These are phyloP conservation scores for Kwoniella mangroviensis DNA, from an alignment of 768 basidiomycete genomes.

Conservation along the genomic window DNA sequence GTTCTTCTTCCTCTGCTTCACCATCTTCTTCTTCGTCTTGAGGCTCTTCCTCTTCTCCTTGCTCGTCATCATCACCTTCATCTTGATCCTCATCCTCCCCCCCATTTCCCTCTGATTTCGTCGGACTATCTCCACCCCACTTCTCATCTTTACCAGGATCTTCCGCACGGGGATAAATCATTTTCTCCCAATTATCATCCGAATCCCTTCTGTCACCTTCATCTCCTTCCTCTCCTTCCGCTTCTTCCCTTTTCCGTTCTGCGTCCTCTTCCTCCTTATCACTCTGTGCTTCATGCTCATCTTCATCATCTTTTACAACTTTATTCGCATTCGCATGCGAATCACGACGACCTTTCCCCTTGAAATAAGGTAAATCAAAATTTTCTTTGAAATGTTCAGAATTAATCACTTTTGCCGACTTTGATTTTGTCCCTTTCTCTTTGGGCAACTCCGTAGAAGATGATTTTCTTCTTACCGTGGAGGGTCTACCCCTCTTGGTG, in stretches of 20 bases:
- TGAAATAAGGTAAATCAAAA: constrained; percentile 39
- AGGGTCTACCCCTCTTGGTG: neutral
- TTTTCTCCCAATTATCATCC: constrained; percentile 20
- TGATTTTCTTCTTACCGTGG: neutral
- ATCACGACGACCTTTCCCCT: neutral
- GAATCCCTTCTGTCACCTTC: neutral
- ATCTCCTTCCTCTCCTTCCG: constrained; percentile 6
- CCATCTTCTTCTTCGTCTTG: constrained; percentile 44
- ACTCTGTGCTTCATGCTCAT: neutral
- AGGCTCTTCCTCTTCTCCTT: constrained; percentile 61
- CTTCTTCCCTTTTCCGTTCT: neutral
- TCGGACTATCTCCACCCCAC: constrained; percentile 5
- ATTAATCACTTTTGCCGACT: constrained; percentile 44
- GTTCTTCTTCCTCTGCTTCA: constrained; percentile 18
- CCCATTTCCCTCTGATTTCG: constrained; percentile 62
- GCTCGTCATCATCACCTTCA: constrained; percentile 62
- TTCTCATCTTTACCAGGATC: constrained; percentile 20
- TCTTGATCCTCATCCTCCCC: constrained; percentile 63
- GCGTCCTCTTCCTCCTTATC: constrained; percentile 10
- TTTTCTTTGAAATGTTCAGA: constrained; percentile 36
- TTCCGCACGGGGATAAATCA: constrained; percentile 30
- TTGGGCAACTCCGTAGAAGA: neutral
- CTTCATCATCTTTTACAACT: neutral
- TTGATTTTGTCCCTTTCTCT: constrained; percentile 6
- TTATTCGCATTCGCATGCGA: neutral